These are phyloP conservation scores for Endotrypanum monterogeii DNA, from an alignment of 208 protist species.

Conservation along the genomic window DNA sequence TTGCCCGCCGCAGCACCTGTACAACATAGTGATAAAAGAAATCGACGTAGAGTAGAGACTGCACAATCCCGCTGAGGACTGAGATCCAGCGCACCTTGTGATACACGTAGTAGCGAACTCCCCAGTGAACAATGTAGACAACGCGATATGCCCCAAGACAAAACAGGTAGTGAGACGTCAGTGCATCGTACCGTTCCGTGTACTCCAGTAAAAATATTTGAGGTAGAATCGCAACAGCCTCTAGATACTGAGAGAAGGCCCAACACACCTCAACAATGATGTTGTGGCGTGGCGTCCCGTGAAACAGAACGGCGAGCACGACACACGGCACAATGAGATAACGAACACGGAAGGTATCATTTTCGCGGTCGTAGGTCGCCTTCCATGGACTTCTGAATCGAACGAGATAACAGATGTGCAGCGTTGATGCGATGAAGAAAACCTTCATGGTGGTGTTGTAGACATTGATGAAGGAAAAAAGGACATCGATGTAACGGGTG, in stretches of 20 bases:
- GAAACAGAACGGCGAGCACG: conserved; percentile 77
- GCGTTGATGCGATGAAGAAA: conserved; percentile 88
- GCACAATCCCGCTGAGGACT: conserved; percentile 83
- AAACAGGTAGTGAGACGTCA: conserved; percentile 96
- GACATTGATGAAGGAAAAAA: conserved; percentile 71
- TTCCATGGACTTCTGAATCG: conserved; percentile 89
- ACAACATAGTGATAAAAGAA: conserved; percentile 97
- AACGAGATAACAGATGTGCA: conserved; percentile 95
- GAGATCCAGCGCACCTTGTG: conserved; percentile 70
- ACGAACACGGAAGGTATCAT: conserved; percentile 89
- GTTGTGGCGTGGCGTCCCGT: conserved; percentile 35
- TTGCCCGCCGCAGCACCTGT: conserved; percentile 80
- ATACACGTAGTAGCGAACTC: conserved; percentile 82
- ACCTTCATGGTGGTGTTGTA: conserved; percentile 97
- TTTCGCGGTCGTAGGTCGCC: conserved; percentile 88
- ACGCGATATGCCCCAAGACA: conserved; percentile 93
- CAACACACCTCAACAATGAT: conserved; percentile 87
- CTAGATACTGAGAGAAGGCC: conserved; percentile 96
- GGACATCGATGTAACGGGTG: conserved; percentile 95
- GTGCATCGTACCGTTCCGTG: conserved; percentile 91
- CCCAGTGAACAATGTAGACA: conserved; percentile 96
- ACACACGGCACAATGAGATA: conserved; percentile 87
- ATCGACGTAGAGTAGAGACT: conserved; percentile 95
- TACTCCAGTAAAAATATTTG: conserved; percentile 96
- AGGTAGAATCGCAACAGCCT: conserved; percentile 96